Evolutionary conservation across 2,329 filamentous ascomycete species (phyloP), one percentile per base, ranked within the genome.

Genomic region (Nakataea oryzae): DNA sequence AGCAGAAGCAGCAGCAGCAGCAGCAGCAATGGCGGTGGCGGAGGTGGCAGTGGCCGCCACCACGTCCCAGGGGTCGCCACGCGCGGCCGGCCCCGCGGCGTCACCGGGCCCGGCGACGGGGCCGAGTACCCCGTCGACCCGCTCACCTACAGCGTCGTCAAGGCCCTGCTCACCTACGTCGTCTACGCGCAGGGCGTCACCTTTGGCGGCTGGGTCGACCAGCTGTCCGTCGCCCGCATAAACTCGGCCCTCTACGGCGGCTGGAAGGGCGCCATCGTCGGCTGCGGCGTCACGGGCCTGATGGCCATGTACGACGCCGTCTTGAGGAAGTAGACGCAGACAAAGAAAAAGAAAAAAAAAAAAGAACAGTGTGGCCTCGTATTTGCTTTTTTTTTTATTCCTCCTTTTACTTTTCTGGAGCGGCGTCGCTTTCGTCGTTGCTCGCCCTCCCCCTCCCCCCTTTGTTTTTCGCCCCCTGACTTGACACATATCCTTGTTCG

Each of bases 91-190:
- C 66, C 80, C 79, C 70, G 71, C 71, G 54, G 59, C 59, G 67
- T 72, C 60, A 71, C 76, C 50, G 54, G 34, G 11, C 7, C 12
- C 54, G n/a, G 24, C 47, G 62, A 63, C 58, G 82, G 85, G 66
- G 62, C 63, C 58, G 82, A 85, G 66, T 86, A 87, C 66, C 77
- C 80, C 7, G 86, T 93, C 66, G 95, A 99, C 72, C 93, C 93
- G 4, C 78, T 97, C 71, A 89, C 88, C 27, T 99, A 96, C 77
- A 96, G 93, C 77, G 86, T 97, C 63, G 85, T 85, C 68, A 96
- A 96, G 79, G 93, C 89, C 0, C 73, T 97, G 62, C 75, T 93
- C 63, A 86, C 90, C 9, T 96, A 89, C 73, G 81, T 93, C 41
- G 86, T 96, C 24, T 96, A 93, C 71, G 84, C 81, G 12, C 85